Base-by-base conservation (phyloP, 75 land plant genomes). In the Sequoiadendron giganteum region DNA sequence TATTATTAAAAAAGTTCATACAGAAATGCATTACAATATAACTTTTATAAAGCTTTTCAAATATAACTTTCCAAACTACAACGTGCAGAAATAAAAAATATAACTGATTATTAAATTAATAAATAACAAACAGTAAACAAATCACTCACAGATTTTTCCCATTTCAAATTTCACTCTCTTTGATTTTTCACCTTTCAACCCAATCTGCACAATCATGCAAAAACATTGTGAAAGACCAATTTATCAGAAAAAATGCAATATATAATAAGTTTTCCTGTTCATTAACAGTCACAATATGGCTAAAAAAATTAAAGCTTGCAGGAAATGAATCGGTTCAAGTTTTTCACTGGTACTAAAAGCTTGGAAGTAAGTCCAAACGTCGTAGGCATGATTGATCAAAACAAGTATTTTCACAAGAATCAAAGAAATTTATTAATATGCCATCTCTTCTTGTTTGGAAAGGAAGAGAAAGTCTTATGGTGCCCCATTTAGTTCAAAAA, bases 161-260 rank as follows among this genome's bases (percentile, higher is more conserved):
- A n/a, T n/a, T n/a, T n/a, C n/a, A n/a, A n/a, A n/a, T n/a, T n/a
- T n/a, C n/a, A n/a, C n/a, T n/a, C n/a, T n/a, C n/a, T n/a, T n/a
- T n/a, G n/a, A n/a, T n/a, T n/a, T n/a, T 83, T 97, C 97, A 73
- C 99, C 99, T 88, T 91, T 86, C 58, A 95, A 80, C 38, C 99
- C 99, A 89, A 97, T 94, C 99, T 97, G 91, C n/a, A 70, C 72
- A 85, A 70, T 25, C 84, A 82, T 39, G n/a, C 48, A 82, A 82
- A 43, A 25, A 21, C 32, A 28, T 82, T 21, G n/a, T 43, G 10
- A 82, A 18, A 25, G 39, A 10, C 36, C 40, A 76, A 32, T 36
- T 36, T 0, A 36, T 34, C 39, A 76, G 79, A 76, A 32, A 34
- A 10, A 76, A 36, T 76, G 79, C 39, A 34, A 32, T 5, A 34